Percentiles rank a stretch among this genome's conserved stretches.
Evolutionary conservation across 2,329 filamentous ascomycete genomes (phyloP).

Genomic region (Cercospora nicotianae): DNA sequence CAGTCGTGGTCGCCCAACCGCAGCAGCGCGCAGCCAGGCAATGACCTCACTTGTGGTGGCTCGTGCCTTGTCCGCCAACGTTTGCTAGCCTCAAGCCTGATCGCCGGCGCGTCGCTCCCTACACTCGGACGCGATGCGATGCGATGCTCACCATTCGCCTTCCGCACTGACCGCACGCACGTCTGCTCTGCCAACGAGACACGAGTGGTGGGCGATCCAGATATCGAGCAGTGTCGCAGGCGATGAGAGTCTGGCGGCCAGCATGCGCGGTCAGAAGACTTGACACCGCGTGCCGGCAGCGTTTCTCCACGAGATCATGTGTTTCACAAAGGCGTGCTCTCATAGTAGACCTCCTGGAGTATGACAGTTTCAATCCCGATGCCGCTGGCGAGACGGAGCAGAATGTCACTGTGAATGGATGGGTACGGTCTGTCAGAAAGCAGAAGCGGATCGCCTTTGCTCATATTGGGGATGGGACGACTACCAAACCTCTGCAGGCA

Average conservation of each 20-base stretch:
- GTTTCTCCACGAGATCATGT: conserved; percentile 24
- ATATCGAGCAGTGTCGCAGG: conserved; percentile 13
- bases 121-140: conserved; percentile 1
- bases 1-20: conserved; percentile 6
- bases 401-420: conserved; percentile 63
- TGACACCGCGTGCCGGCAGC: conserved; percentile 9
- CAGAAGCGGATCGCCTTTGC: conserved; percentile 85
- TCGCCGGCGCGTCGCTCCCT: neutral
- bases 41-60: conserved; percentile 4
- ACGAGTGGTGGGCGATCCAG: neutral
- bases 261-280: conserved; percentile 23
- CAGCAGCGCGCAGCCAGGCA: conserved; percentile 2
- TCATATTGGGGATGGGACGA: conserved; percentile 83
- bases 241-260: conserved; percentile 31
- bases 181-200: neutral
- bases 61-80: conserved; percentile 4
- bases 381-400: conserved; percentile 27
- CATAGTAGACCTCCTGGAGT: conserved; percentile 33
- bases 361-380: conserved; percentile 14
- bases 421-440: conserved; percentile 78
- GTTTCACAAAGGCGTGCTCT: conserved; percentile 21
- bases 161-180: neutral
- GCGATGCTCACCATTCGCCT: neutral
- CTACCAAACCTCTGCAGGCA: conserved; percentile 74
- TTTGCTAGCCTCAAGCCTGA: neutral